Evolutionary conservation across 257 asterid genomes (phyloP).

Genomic region (Capsicum chinense): DNA sequence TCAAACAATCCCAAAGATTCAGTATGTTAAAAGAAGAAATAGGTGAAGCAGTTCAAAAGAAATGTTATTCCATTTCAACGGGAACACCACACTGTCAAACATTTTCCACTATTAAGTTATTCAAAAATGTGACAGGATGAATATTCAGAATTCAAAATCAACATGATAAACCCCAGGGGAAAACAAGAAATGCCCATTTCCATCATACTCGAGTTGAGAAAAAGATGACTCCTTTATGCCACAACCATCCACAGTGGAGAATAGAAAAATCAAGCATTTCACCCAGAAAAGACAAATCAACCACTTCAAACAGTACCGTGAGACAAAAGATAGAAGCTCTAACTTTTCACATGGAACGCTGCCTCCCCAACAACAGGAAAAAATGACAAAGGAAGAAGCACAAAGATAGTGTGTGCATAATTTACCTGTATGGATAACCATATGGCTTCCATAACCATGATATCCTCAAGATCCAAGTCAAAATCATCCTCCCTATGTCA

Average conservation of each 20-base stretch:
- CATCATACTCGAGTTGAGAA: not conserved
- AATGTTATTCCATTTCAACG: not conserved
- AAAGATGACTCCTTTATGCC: not conserved
- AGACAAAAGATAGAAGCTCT: not conserved
- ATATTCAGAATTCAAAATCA: not conserved
- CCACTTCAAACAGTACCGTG: not conserved
- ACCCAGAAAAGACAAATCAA: not conserved
- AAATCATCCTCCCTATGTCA: slow-evolving; percentile 80
- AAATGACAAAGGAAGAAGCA: slow-evolving; percentile 6
- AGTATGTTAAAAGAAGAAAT: not conserved
- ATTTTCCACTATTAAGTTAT: not conserved
- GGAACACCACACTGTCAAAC: not conserved
- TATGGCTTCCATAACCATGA: slow-evolving; percentile 99
- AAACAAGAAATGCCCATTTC: slow-evolving; percentile 3
- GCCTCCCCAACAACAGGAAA: not conserved
- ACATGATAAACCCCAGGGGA: not conserved
- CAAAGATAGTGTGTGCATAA: not conserved
- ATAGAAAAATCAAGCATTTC: not conserved
- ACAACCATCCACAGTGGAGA: not conserved
- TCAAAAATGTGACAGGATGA: not conserved
- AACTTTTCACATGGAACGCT: not conserved
- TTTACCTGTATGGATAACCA: slow-evolving; percentile 96
- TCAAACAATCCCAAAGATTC: slow-evolving; percentile 10
- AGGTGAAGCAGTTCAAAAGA: not conserved
- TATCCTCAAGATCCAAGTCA: slow-evolving; percentile 96